Base-by-base conservation (phyloP, 257 asterid genomes). In the Scutellaria barbata region DNA sequence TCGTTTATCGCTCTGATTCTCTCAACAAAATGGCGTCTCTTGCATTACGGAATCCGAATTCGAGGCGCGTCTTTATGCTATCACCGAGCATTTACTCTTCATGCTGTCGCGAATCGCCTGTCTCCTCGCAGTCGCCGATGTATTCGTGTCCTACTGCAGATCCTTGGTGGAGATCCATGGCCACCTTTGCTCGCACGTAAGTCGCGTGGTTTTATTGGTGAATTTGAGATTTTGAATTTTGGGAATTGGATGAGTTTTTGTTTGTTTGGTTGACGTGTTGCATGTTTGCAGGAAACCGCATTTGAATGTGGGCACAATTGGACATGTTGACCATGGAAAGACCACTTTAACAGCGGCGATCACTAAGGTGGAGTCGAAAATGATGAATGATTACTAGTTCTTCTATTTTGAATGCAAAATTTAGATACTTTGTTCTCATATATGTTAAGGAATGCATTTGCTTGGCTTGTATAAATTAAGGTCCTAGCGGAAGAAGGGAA, bases 281-380 rank as follows among this genome's bases (percentile, higher is more conserved):
- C 43, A 50, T 18, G 63, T 41, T 71, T 54, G 45, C 71, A 76
- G 85, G 64, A 80, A 80, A 42, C 81, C 85, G 65, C 82, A 80
- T 30, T 39, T 76, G 52, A 72, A 80, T 72, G 74, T 80, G 37
- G 81, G 82, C 3, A 80, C 82, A 5, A 76, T 80, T 57, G 82
- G 81, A 42, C 81, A 80, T 73, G 85, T 80, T 22, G 81, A 76
- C 42, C 85, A 80, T 68, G 81, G 97, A 42, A 92, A 92, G 79
- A 92, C 97, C 17, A 92, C 98, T 8, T 77, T 92, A 51, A 92
- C 97, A 50, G 97, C 98, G 14, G 96, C 98, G 37, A 92, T 92
- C 76, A 92, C 98, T 11, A 88, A 78, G 96, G 98, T 92, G 43
- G 11, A 58, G 8, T 20, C 12, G 51, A 33, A 30, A 2, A 30